Percentiles rank a stretch among this genome's conserved stretches.
Conservation (phyloP, 1,284 basidiomycete species). For the Tremellales sp. region DNA sequence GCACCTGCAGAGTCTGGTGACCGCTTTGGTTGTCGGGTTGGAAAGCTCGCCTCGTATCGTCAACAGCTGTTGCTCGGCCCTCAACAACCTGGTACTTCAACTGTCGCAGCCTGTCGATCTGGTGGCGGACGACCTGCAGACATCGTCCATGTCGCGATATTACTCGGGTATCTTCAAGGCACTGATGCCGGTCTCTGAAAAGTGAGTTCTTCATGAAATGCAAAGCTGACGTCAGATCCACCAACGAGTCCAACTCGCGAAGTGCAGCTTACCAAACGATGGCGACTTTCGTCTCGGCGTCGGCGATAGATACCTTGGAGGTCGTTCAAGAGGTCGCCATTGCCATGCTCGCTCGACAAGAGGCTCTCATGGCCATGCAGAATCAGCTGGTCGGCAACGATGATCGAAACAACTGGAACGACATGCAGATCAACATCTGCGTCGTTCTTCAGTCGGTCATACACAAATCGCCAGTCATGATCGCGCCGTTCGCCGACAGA, state of each 20-base stretch:
- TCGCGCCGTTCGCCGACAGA: constrained; percentile 84
- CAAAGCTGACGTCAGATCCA: too few species aligned
- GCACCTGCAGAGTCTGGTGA: constrained; percentile 78
- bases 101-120: constrained; percentile 57
- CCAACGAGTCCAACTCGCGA: constrained; percentile 88
- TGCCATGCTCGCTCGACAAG: constrained; percentile 81
- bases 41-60: constrained; percentile 69
- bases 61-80: constrained; percentile 91
- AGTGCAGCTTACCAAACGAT: constrained; percentile 97
- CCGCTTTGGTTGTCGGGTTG: constrained; percentile 77
- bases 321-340: constrained; percentile 80
- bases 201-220: too few species aligned
- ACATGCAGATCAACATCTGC: constrained; percentile 94
- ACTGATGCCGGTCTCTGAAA: constrained; percentile 78
- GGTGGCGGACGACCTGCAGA: constrained; percentile 51
- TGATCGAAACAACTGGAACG: constrained; percentile 98
- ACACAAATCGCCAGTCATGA: constrained; percentile 75
- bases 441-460: constrained; percentile 81
- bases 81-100: constrained; percentile 92
- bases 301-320: constrained; percentile 72
- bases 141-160: constrained; percentile 74
- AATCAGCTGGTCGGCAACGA: constrained; percentile 93
- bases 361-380: constrained; percentile 77
- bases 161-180: constrained; percentile 82
- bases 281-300: constrained; percentile 76